Evolutionary conservation across 352 stramenopile species (phyloP).

Genomic region (Peronospora belbahrii): DNA sequence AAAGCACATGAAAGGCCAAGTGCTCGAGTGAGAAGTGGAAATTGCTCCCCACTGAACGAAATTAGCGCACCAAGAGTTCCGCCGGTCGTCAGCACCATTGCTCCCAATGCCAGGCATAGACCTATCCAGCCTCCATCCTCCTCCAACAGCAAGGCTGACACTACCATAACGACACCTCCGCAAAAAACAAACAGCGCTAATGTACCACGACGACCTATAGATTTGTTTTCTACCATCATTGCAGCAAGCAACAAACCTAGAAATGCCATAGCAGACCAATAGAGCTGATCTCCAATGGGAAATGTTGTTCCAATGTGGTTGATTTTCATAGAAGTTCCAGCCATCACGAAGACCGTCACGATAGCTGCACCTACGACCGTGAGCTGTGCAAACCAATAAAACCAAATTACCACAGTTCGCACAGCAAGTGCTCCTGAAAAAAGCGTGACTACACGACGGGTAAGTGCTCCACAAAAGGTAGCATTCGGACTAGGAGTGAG

Average conservation of each 20-base stretch:
- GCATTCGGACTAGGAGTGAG: too few relatives aligned
- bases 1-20: slow-evolving; percentile 32
- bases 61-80: slow-evolving; percentile 27
- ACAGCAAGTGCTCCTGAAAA: too few relatives aligned
- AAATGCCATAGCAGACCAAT: slow-evolving; percentile 30
- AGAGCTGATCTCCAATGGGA: slow-evolving; percentile 24
- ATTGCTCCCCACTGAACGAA: slow-evolving; percentile 37
- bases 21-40: slow-evolving; percentile 36
- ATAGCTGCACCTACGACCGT: too few relatives aligned
- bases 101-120: slow-evolving; percentile 18
- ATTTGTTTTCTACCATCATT: slow-evolving; percentile 31
- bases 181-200: slow-evolving; percentile 29
- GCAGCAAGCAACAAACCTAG: slow-evolving; percentile 36
- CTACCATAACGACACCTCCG: slow-evolving; percentile 21
- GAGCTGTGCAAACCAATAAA: too few relatives aligned
- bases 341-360: too few relatives aligned
- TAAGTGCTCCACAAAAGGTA: too few relatives aligned
- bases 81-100: slow-evolving; percentile 16
- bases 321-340: too few relatives aligned
- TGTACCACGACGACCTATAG: too few relatives aligned
- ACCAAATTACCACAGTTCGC: too few relatives aligned
- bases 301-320: slow-evolving; percentile 5
- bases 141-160: slow-evolving; percentile 18
- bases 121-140: slow-evolving; percentile 15
- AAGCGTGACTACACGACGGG: too few relatives aligned